phyloP scores from a whole-genome alignment of 202 grass and related monocot genomes.

The Schoenoplectus triqueter region DNA sequence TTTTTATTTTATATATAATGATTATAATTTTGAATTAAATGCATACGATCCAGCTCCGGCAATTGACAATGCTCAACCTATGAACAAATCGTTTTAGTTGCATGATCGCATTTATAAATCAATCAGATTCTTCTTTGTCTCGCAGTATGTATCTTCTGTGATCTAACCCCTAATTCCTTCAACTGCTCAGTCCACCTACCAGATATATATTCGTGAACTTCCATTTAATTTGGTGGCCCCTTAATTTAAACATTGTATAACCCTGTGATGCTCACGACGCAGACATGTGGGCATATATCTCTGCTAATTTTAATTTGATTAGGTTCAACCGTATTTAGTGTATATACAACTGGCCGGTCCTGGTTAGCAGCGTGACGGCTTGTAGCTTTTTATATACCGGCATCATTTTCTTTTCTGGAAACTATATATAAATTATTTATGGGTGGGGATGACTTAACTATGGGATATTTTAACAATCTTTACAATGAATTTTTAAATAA shows the following conservation, averaged over 20 bases:
- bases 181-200: background rate
- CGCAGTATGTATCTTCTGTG: background rate
- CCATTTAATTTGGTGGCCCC: background rate
- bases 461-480: no score
- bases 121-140: background rate
- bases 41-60: no score
- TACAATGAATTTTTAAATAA: no score
- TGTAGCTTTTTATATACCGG: background rate
- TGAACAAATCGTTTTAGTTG: no score
- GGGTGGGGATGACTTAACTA: no score
- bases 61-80: no score
- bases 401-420: background rate
- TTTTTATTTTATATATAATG: no score
- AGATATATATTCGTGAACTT: background rate
- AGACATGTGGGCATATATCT: slow-evolving; percentile 18
- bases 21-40: no score
- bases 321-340: background rate
- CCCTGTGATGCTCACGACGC: background rate
- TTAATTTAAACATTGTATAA: background rate
- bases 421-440: background rate
- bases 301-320: slow-evolving; percentile 12
- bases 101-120: background rate
- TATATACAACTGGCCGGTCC: background rate
- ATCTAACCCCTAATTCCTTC: background rate
- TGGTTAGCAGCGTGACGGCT: background rate